Base-by-base conservation (phyloP, 2,329 filamentous ascomycete genomes). In the Chlorencoelia australis region DNA sequence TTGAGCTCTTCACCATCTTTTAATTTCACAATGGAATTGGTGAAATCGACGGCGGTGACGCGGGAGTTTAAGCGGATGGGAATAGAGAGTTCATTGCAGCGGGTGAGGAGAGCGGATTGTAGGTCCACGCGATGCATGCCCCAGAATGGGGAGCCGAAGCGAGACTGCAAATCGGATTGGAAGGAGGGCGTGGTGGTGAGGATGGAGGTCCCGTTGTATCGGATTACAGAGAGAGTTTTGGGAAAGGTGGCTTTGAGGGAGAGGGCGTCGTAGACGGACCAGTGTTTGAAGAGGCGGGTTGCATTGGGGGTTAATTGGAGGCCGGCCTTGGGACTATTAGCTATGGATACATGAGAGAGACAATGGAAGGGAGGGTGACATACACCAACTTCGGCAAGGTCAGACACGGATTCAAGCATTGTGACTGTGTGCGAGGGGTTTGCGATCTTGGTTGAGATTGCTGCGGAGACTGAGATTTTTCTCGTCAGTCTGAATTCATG, bases 71-170 rank as follows among this genome's bases (percentile, higher is more conserved):
- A 59, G 17, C 59, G 41, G 34, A 69, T 52, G 3, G 50, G 45
- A 1, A 62, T 59, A 1, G 65, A 66, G 11, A 58, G 46, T 7
- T 56, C 49, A 21, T 52, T 41, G 9, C 64, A 64, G 8, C 62
- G 54, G 8, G 57, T 45, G 3, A 56, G 59, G 15, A 69, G 54
- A 2, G 63, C 63, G 10, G 59, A 53, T 39, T 69, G 66, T 2
- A 70, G 55, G 49, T 71, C 65, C 6, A 65, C 64, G 20, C 65
- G 56, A 37, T 68, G 64, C 18, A 69, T 64, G 2, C 67, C 54
- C 60, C 62, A 67, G 58, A 64, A 68, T 3, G 51, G 51, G 4
- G 43, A 43, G 2, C 33, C 21, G 28, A 54, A 52, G 5, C 42
- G 35, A 4, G 32, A 33, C 7, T 30, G 16, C 5, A 54, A 49